phyloP scores from a whole-genome alignment of 441 rosid species.

The Erysimum cheiri region DNA sequence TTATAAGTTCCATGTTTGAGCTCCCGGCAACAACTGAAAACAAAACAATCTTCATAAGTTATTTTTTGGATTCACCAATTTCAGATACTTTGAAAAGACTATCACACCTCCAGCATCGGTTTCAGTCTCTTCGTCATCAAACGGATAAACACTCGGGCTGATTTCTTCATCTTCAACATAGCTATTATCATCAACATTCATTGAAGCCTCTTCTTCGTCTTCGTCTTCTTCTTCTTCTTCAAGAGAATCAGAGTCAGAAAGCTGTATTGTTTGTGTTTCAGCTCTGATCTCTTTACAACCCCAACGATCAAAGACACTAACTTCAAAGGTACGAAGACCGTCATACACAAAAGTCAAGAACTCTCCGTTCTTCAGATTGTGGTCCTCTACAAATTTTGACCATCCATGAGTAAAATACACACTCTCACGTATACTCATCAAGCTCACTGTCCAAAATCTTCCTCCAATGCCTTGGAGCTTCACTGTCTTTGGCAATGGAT shows the following conservation, averaged over 20 bases:
- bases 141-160: slow-evolving; percentile 5
- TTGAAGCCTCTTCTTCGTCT: not conserved
- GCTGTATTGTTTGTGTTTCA: not conserved
- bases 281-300: slow-evolving; percentile 37
- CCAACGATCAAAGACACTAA: slow-evolving; percentile 14
- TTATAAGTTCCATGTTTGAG: not conserved
- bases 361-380: slow-evolving; percentile 35
- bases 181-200: not conserved
- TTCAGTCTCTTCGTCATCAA: slow-evolving; percentile 5
- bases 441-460: slow-evolving; percentile 17
- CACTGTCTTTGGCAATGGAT: slow-evolving; percentile 19
- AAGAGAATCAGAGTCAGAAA: not conserved
- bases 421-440: not conserved
- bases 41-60: not conserved
- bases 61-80: not conserved
- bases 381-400: slow-evolving; percentile 33
- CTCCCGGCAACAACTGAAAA: slow-evolving; percentile 13
- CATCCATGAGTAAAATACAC: slow-evolving; percentile 36
- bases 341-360: slow-evolving; percentile 39
- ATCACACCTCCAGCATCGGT: slow-evolving; percentile 17
- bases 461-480: slow-evolving; percentile 39
- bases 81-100: not conserved
- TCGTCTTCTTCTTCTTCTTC: not conserved
- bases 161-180: slow-evolving; percentile 8
- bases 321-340: slow-evolving; percentile 30